Evolutionary conservation across 768 basidiomycete genomes (phyloP), one percentile per base, ranked within the genome.

Genomic region (Rhizopogon roseolus): DNA sequence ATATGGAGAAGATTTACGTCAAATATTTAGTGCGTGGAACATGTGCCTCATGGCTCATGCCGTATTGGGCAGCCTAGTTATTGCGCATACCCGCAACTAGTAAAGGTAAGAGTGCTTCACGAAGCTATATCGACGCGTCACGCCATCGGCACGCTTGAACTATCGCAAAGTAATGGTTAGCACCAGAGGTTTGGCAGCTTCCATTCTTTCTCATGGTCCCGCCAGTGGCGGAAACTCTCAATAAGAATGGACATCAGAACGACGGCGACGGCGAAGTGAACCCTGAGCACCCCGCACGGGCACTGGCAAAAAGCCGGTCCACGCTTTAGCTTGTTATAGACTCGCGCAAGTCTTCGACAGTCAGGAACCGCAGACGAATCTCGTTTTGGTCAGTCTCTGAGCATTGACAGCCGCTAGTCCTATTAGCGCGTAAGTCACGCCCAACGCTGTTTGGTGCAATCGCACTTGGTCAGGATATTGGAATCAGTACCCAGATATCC

Each of bases 401-500:
- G 19, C 19, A 22, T 36, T 48, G 22, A 22, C 19, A 16, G 19
- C 14, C 14, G 2, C 34, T 14, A 22, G 45, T 16, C 8, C 32
- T 22, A 14, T 48, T 8, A 10, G 7, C 19, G 32, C 14, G 19
- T 19, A 32, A 48, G 46, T 32, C 14, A 25, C 19, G 5, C 34
- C 46, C 34, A 22, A 41, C 17, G 39, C 52, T 25, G 28, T 53
- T 5, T 52, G 54, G 56, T 60, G 46, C 43, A 34, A 44, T 19
- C 53, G 58, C 19, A 4, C 53, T 43, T 57, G 57, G 54, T 22
- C 38, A 22, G 61, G 43, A 17, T 57, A 53, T n/a, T 53, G 57
- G 14, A 11, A 49, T 11, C 52, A 40, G 19, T 56, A 49, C 38
- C 37, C 49, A 17, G 3, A 1, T 36, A 62, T 28, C 54, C 54